These are phyloP conservation scores for Nymphaea colorata DNA, from an alignment of 164 flowering plant genomes.

Conservation along the genomic window DNA sequence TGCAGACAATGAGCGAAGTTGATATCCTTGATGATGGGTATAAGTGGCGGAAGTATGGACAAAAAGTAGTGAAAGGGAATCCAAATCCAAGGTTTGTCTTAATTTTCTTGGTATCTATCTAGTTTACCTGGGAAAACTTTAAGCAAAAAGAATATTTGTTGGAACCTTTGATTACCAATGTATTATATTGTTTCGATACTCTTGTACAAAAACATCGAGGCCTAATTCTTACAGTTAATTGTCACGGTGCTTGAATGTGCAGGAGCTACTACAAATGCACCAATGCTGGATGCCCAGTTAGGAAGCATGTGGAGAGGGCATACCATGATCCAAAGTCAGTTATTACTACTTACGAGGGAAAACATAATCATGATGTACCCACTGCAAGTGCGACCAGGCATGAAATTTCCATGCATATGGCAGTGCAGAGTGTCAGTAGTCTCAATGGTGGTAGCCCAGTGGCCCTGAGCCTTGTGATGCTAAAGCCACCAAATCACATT, in stretches of 20 bases:
- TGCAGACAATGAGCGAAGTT: slow-evolving; percentile 30
- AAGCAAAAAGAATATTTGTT: not conserved
- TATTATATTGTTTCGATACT: not conserved
- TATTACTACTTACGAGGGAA: slow-evolving; percentile 91
- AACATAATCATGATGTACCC: slow-evolving; percentile 95
- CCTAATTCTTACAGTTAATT: not conserved
- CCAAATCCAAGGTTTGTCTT: slow-evolving; percentile 25
- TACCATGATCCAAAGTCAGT: slow-evolving; percentile 95
- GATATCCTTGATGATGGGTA: slow-evolving; percentile 33
- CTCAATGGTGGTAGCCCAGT: slow-evolving; percentile 2
- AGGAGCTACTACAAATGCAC: slow-evolving; percentile 99
- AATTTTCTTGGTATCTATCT: not conserved
- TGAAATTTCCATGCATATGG: slow-evolving; percentile 32
- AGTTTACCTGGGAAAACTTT: not conserved
- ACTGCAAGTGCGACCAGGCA: slow-evolving; percentile 47
- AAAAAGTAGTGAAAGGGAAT: slow-evolving; percentile 29
- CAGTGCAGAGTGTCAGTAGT: not conserved
- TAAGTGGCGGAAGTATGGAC: slow-evolving; percentile 30
- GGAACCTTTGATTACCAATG: not conserved
- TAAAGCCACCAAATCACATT: slow-evolving; percentile 7
- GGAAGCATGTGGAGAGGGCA: slow-evolving; percentile 95
- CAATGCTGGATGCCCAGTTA: slow-evolving; percentile 76
- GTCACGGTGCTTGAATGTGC: slow-evolving; percentile 7
- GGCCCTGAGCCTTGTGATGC: slow-evolving; percentile 19
- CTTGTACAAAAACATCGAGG: too few species aligned